Evolutionary conservation across 352 stramenopile genomes (phyloP).

Genomic region (Thalassiosira mediterranea): DNA sequence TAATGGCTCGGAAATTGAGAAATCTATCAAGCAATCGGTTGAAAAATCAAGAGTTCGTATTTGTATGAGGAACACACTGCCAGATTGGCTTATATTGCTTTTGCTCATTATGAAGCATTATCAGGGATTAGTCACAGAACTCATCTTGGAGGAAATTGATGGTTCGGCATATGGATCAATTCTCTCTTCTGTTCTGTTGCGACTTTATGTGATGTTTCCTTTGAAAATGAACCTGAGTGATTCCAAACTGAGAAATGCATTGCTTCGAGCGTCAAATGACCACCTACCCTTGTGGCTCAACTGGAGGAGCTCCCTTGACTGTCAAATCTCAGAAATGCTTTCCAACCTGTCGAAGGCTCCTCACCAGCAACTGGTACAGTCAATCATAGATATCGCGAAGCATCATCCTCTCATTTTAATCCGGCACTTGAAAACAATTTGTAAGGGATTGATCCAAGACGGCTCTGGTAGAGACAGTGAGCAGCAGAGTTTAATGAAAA

Average conservation of each 20-base stretch:
- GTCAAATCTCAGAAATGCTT: conserved; percentile 65
- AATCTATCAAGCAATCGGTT: neutral
- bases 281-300: conserved; percentile 38
- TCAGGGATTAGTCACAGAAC: conserved; percentile 36
- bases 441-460: conserved; percentile 56
- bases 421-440: conserved; percentile 50
- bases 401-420: conserved; percentile 71
- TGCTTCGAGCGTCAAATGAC: conserved; percentile 57
- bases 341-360: conserved; percentile 37
- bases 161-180: conserved; percentile 6
- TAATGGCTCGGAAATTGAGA: neutral
- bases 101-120: conserved; percentile 51
- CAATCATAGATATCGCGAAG: conserved; percentile 58
- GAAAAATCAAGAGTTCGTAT: neutral
- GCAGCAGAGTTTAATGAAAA: conserved; percentile 33
- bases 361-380: conserved; percentile 45
- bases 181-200: conserved; percentile 52
- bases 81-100: conserved; percentile 62
- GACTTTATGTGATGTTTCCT: conserved; percentile 69
- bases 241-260: conserved; percentile 45
- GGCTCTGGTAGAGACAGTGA: conserved; percentile 33
- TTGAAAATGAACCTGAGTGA: conserved; percentile 57
- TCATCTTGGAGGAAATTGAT: conserved; percentile 49
- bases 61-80: conserved; percentile 35
- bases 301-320: conserved; percentile 64